Base-by-base conservation (phyloP, 78 protist genomes). In the Dictyostelium brefeldianum region DNA sequence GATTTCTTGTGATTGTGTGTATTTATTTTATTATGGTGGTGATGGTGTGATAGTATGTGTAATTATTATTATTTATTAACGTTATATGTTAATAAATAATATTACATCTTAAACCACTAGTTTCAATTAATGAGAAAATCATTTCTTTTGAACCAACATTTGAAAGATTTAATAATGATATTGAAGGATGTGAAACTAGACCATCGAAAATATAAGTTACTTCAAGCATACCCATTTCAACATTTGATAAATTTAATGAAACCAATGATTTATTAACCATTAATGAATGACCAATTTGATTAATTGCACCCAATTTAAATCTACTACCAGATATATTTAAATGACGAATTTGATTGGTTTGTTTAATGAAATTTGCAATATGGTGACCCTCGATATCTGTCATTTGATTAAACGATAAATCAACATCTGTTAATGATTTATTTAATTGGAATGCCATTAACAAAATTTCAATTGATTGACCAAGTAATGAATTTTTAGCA, bases 141-240 rank as follows among this genome's bases (percentile, higher is more conserved):
- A 71, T 43, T 71, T 31, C 57, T 41, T 71, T 71, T 43, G 79
- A 43, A 46, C 57, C 79, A 71, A 8, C 22, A 71, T 71, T 71
- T 43, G 79, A 43, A 43, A 71, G 54, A 71, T 71, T 43, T 43
- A 71, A 43, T 22, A 71, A 18, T 17, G 81, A 75, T 1, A 75
- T 75, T 3, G 56, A 48, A 48, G 81, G 81, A 25, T 75, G 81
- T 8, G 41, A 48, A 2, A 75, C 41, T 12, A 75, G 25, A 27
- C 71, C 83, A 51, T 78, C 83, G 36, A 78, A 25, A 50, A 78
- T 20, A 56, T 78, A 36, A 12, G 83, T n/a, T 3, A 78, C 25
- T 9, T 36, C 83, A 1, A 78, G 12, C 29, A 29, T n/a, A 20
- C 59, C 70, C 46, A 78, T 22, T 11, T 25, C 25, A 56, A 36